Conservation (phyloP, 1,284 basidiomycete genomes). For the Ceratobasidium sp. region DNA sequence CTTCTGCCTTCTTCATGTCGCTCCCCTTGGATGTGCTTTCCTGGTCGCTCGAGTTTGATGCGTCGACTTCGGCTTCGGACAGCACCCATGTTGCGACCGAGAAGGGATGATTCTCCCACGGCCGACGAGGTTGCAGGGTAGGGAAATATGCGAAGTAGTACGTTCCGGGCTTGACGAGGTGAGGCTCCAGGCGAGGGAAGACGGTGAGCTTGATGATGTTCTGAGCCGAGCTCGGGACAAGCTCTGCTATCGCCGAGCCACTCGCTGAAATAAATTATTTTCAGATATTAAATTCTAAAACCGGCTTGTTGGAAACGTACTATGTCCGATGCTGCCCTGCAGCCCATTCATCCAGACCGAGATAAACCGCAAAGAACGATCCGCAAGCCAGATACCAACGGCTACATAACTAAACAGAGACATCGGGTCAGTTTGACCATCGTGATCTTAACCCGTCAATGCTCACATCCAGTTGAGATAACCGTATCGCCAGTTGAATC, state of each 20-base stretch:
- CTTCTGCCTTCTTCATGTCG: slow-evolving; percentile 14
- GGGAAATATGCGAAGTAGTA: slow-evolving; percentile 34
- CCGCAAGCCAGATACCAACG: slow-evolving; percentile 40
- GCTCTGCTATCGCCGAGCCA: neutral
- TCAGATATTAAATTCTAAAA: too few species aligned
- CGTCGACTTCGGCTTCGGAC: neutral
- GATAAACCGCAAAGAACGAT: slow-evolving; percentile 23
- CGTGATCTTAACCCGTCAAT: neutral
- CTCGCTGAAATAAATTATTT: neutral
- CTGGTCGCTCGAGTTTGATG: neutral
- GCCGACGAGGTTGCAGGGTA: slow-evolving; percentile 24
- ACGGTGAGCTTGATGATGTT: slow-evolving; percentile 31
- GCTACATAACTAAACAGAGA: slow-evolving; percentile 24
- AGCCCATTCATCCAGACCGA: slow-evolving; percentile 20
- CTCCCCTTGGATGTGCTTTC: neutral
- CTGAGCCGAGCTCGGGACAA: slow-evolving; percentile 8
- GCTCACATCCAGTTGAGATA: slow-evolving; percentile 44
- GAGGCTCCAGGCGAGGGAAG: slow-evolving; percentile 16
- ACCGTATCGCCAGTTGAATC: slow-evolving; percentile 31
- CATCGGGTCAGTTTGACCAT: neutral
- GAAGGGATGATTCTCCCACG: slow-evolving; percentile 44
- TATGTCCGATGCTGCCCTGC: neutral
- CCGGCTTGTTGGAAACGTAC: neutral
- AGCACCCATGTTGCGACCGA: slow-evolving; percentile 28
- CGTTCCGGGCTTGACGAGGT: slow-evolving; percentile 2